Evolutionary conservation across 1,284 basidiomycete species (phyloP), one percentile per base, ranked within the genome.

Genomic region (Trametes polyzona): DNA sequence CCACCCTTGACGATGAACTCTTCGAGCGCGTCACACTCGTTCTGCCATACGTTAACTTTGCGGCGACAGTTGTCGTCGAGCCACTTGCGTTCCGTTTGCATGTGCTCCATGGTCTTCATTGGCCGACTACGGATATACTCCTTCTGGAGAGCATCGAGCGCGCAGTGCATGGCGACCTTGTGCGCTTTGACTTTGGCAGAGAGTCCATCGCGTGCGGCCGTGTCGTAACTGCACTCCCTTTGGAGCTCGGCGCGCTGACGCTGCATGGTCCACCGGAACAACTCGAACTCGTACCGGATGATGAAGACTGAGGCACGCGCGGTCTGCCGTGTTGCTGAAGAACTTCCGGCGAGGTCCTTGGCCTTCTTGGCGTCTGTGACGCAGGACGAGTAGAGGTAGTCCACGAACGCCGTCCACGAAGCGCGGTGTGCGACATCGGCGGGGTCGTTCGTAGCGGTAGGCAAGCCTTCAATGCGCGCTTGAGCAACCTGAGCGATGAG

Each of bases 351-450:
- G 57, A 40, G 77, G 67, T 36, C 72, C n/a, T 75, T 60, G 10
- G 82, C 79, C 55, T 76, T 73, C 37, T 64, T 55, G 19, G 74
- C 74, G 59, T 84, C 83, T 8, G 65, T 64, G 27, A 68, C 55
- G 66, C 80, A 80, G 23, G 76, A 74, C 39, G 66, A 33, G 62
- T 75, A 74, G 21, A 83, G 47, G 65, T 82, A 82, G 4, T 52
- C 62, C 10, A 74, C 63, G 53, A 74, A 82, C 1, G 64, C 59
- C 0, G 64, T 67, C 79, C 78, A 84, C 3, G 52, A 41, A 11
- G 26, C 59, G 4, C 54, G 62, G 58, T 64, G 67, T 4, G 24
- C 12, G 7, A 33, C 12, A 4, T 17, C 46, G 16, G 39, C 56
- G 14, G 32, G 36, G 16, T 62, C 43, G 32, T 50, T 43, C 0